phyloP scores from a whole-genome alignment of 2,329 filamentous ascomycete genomes.

The Chaetomium sp. region DNA sequence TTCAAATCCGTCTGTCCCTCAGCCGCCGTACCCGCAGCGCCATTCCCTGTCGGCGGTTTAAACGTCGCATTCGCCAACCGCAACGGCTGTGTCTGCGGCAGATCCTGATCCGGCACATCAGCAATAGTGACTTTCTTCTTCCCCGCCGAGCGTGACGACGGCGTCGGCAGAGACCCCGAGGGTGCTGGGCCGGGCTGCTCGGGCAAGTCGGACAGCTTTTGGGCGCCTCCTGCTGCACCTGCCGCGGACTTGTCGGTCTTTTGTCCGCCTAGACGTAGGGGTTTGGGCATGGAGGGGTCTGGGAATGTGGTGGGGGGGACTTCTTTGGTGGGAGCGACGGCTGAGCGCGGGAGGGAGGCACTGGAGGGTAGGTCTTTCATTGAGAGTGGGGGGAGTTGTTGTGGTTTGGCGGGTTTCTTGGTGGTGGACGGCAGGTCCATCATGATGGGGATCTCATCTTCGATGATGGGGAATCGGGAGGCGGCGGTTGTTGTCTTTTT shows the following conservation, averaged over 20 bases:
- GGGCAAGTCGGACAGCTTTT: neutral
- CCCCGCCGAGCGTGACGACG: neutral
- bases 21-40: too few relatives aligned
- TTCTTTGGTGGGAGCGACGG: neutral
- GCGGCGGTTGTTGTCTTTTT: neutral
- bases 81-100: too few relatives aligned
- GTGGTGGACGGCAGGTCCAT: neutral
- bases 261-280: neutral
- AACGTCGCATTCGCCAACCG: too few relatives aligned
- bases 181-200: slow-evolving; percentile 1
- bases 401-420: neutral
- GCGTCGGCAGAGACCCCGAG: slow-evolving; percentile 2
- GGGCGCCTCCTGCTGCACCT: too few relatives aligned
- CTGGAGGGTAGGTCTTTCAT: too few relatives aligned
- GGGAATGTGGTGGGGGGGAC: slow-evolving; percentile 5
- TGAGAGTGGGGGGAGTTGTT: too few relatives aligned
- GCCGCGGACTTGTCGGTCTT: too few relatives aligned
- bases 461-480: neutral
- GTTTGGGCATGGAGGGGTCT: neutral
- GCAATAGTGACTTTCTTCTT: neutral
- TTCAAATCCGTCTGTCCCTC: too few relatives aligned
- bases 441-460: neutral
- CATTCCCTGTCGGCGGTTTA: too few relatives aligned
- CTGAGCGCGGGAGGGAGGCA: too few relatives aligned
- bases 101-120: too few relatives aligned